Evolutionary conservation across 1,284 basidiomycete species (phyloP), one percentile per base, ranked within the genome.

Genomic region (Moniliella sp.): DNA sequence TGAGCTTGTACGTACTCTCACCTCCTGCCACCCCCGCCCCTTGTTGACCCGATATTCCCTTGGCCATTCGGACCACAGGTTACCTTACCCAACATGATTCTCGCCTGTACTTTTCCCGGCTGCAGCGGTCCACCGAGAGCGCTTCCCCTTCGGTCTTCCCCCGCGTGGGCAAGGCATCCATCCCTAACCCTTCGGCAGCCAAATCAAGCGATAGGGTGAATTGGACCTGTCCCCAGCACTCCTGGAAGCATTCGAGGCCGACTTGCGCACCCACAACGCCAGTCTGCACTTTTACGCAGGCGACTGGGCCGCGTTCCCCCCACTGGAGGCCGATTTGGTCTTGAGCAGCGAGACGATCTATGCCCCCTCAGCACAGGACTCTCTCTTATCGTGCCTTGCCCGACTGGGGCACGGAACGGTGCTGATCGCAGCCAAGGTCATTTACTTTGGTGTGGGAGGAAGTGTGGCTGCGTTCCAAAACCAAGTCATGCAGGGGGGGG

Each of bases 401-500:
- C n/a, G n/a, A n/a, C n/a, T n/a, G n/a, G n/a, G n/a, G n/a, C n/a
- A n/a, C n/a, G n/a, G n/a, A n/a, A n/a, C n/a, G n/a, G n/a, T n/a
- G n/a, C 67, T 84, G 9, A 73, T 82, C 3, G 79, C 81, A 0
- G 75, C 75, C n/a, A 94, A 86, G 62, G 69, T 82, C 7, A 65
- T 93, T 16, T 94, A 97, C 59, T 94, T 94, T 62, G 88, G 88
- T 11, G 84, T 94, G 3, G 88, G 88, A 0, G 86, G 86, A 0
- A 80, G 83, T 0, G 67, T 84, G 5, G 63, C 70, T 14, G 75
- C 76, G 36, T 91, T 97, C 56, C 58, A 73, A 12, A 39, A 56
- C 14, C 45, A 47, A n/a, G 67, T 83, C 0, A 63, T 4, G 7
- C 10, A 12, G 5, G 10, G 26, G 10, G 26, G 26, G n/a, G n/a